Evolutionary conservation across 2,329 filamentous ascomycete species (phyloP).

Genomic region (Aspergillus fumigatus): DNA sequence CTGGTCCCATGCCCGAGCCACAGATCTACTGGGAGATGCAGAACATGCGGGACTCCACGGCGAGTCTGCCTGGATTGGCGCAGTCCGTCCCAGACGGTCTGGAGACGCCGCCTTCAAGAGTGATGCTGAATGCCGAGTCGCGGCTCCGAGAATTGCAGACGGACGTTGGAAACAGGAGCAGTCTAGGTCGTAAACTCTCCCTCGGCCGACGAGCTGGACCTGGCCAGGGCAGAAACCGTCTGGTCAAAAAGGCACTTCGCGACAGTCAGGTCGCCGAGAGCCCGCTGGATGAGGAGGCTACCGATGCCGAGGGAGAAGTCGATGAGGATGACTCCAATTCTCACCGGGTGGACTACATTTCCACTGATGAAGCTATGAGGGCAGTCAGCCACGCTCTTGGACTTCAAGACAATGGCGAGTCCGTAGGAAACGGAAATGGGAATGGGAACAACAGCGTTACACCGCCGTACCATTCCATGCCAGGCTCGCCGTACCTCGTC

Average conservation of each 20-base stretch:
- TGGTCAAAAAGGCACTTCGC: slow-evolving; percentile 6
- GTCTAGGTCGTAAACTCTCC: slow-evolving; percentile 8
- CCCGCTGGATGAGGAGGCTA: not conserved
- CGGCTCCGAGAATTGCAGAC: slow-evolving; percentile 6
- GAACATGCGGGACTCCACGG: slow-evolving; percentile 2
- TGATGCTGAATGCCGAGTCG: slow-evolving; percentile 2
- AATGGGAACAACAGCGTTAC: not conserved
- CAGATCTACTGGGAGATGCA: slow-evolving; percentile 10
- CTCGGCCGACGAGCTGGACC: slow-evolving; percentile 14
- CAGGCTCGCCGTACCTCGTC: slow-evolving; percentile 6
- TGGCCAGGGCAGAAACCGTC: slow-evolving; percentile 14
- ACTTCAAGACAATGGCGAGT: not conserved
- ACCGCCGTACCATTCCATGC: not conserved
- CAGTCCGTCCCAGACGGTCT: not conserved
- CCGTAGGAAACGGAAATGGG: not conserved
- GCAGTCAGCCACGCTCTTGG: slow-evolving; percentile 1
- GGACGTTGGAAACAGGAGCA: slow-evolving; percentile 2
- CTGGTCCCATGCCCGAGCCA: not conserved
- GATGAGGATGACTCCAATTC: not conserved
- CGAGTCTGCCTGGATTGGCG: not conserved
- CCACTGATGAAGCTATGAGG: not conserved
- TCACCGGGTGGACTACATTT: not conserved
- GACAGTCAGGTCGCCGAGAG: slow-evolving; percentile 6
- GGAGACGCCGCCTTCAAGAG: slow-evolving; percentile 2
- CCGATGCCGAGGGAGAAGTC: not conserved